A percentile compares a stretch with the other conserved stretches of the same genome.
Evolutionary conservation across 257 asterid species (phyloP).

Genomic region (Solanum appendiculatum): DNA sequence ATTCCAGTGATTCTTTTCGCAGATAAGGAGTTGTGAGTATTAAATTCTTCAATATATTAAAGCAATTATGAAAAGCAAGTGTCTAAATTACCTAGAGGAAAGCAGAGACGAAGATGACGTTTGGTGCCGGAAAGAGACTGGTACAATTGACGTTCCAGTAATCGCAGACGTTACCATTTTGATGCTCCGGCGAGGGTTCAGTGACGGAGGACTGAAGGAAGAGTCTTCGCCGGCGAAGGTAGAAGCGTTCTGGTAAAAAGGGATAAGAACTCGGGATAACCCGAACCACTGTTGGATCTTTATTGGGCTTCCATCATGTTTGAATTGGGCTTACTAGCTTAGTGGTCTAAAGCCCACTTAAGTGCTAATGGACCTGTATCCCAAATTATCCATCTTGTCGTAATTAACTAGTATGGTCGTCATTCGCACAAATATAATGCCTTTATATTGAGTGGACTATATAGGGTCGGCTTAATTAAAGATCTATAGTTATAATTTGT

Average conservation of each 20-base stretch:
- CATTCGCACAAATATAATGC: neutral
- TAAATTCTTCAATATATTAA: neutral
- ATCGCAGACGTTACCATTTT: conserved; percentile 60
- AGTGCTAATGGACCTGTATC: neutral
- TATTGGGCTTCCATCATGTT: neutral
- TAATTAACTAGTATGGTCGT: too few relatives aligned
- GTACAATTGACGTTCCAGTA: conserved; percentile 32
- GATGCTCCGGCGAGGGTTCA: neutral
- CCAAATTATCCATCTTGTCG: neutral
- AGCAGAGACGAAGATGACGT: conserved; percentile 8
- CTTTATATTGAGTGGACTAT: neutral
- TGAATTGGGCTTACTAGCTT: neutral
- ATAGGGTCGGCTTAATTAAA: too few relatives aligned
- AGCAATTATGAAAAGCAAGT: neutral
- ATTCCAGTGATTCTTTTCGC: neutral
- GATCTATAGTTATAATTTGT: too few relatives aligned
- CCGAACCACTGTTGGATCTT: neutral
- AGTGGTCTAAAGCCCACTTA: neutral
- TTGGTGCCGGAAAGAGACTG: conserved; percentile 21
- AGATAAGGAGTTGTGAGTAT: neutral
- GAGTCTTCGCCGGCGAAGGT: neutral
- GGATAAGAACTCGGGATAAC: neutral
- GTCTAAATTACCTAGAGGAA: conserved; percentile 25
- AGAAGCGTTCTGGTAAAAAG: neutral
- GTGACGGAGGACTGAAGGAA: neutral